Evolutionary conservation across 495 filamentous ascomycete species (phyloP).

Genomic region (Lepidopterella palustris): DNA sequence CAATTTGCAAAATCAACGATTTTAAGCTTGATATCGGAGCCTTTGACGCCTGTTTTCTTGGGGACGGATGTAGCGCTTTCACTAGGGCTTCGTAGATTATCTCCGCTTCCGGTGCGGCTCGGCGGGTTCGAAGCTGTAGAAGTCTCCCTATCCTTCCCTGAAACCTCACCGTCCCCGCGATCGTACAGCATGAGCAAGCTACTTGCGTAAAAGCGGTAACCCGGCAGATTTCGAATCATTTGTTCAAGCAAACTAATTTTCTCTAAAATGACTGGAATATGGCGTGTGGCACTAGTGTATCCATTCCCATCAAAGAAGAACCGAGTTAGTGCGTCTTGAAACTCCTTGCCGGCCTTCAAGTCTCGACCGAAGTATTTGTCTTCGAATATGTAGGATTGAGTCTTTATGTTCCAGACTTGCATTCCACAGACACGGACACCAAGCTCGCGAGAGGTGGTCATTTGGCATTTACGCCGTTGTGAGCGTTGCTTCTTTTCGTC

Average conservation of each 20-base stretch:
- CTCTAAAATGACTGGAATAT: slow-evolving; percentile 79
- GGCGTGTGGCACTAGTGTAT: slow-evolving; percentile 65
- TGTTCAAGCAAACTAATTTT: slow-evolving; percentile 75
- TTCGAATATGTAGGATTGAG: slow-evolving; percentile 76
- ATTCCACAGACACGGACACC: slow-evolving; percentile 93
- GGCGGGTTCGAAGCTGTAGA: not conserved
- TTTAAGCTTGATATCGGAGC: slow-evolving; percentile 73
- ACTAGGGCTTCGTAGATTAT: not conserved
- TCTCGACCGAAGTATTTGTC: slow-evolving; percentile 97
- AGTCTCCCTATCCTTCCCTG: slow-evolving; percentile 28
- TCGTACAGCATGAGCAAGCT: slow-evolving; percentile 94
- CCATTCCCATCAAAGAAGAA: slow-evolving; percentile 91
- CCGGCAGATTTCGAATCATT: slow-evolving; percentile 69
- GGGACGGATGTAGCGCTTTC: not conserved
- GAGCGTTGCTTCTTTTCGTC: slow-evolving; percentile 86
- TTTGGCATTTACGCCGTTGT: slow-evolving; percentile 84
- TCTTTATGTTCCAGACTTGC: slow-evolving; percentile 87
- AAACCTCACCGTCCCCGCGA: slow-evolving; percentile 49
- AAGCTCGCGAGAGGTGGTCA: slow-evolving; percentile 83
- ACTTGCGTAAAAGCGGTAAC: slow-evolving; percentile 93
- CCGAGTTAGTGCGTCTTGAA: slow-evolving; percentile 78
- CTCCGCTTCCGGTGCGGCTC: not conserved
- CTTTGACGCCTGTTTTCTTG: slow-evolving; percentile 25
- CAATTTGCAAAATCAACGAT: slow-evolving; percentile 99
- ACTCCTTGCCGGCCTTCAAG: slow-evolving; percentile 81